phyloP scores from a whole-genome alignment of 768 basidiomycete species.

The Termitomyces heimii region DNA sequence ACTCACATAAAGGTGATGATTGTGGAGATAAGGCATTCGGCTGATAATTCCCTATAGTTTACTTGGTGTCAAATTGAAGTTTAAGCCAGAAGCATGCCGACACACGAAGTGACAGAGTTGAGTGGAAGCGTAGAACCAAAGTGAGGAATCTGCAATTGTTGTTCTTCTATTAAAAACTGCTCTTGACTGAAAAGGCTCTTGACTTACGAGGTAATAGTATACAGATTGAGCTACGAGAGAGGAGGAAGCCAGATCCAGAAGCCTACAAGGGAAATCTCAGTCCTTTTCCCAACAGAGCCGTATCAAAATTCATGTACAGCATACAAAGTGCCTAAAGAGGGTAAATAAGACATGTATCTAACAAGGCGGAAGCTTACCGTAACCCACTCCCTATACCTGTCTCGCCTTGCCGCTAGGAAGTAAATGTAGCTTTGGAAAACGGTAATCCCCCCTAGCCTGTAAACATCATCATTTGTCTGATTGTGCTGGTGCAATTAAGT shows the following conservation, averaged over 20 bases:
- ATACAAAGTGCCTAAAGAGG: slow-evolving; percentile 18
- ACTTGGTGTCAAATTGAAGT: not conserved
- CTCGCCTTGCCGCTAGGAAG: slow-evolving; percentile 21
- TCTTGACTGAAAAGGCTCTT: not conserved
- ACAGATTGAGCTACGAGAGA: slow-evolving; percentile 35
- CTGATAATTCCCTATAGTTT: slow-evolving; percentile 26
- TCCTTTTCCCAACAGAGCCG: not conserved
- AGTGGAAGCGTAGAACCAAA: slow-evolving; percentile 34
- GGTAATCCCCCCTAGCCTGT: slow-evolving; percentile 32
- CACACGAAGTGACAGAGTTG: slow-evolving; percentile 30
- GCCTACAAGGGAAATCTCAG: slow-evolving; percentile 14
- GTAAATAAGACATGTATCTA: not conserved
- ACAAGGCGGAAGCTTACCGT: slow-evolving; percentile 15
- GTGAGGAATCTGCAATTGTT: slow-evolving; percentile 29
- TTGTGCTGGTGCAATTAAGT: not conserved
- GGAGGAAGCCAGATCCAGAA: slow-evolving; percentile 33
- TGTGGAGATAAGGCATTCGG: slow-evolving; percentile 37
- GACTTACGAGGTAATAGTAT: slow-evolving; percentile 35
- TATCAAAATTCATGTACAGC: slow-evolving; percentile 15
- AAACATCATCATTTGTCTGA: not conserved
- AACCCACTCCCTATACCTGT: slow-evolving; percentile 15
- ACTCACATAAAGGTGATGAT: slow-evolving; percentile 36
- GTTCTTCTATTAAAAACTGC: not conserved
- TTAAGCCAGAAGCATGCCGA: slow-evolving; percentile 4
- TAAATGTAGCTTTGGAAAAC: slow-evolving; percentile 35